phyloP scores from a whole-genome alignment of 164 flowering plant species.

The Vitis rotundifolia region DNA sequence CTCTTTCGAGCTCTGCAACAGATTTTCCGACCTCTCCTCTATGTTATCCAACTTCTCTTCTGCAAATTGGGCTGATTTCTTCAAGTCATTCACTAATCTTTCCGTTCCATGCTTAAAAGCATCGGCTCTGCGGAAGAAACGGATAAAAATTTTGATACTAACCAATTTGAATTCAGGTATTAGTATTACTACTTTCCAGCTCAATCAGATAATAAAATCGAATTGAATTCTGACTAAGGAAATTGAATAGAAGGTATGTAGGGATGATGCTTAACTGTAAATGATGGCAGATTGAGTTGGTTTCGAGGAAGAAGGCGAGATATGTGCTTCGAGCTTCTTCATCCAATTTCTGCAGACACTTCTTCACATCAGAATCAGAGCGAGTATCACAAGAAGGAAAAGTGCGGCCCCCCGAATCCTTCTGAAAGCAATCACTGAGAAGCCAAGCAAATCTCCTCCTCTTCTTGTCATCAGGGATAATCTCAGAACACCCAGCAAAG shows the following conservation, averaged over 20 bases:
- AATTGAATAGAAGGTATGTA: too few species aligned
- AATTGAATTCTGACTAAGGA: not conserved
- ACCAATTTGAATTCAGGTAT: not conserved
- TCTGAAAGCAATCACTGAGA: constrained; percentile 77
- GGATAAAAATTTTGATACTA: constrained; percentile 9
- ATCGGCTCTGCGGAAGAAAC: constrained; percentile 42
- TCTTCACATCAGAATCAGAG: constrained; percentile 39
- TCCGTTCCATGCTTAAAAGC: constrained; percentile 69
- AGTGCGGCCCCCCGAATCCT: constrained; percentile 58
- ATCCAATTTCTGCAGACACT: constrained; percentile 55
- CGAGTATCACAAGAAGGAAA: constrained; percentile 57
- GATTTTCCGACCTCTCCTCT: constrained; percentile 45
- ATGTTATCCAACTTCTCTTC: constrained; percentile 58
- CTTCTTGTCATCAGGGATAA: constrained; percentile 55
- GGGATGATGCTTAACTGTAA: constrained; percentile 33
- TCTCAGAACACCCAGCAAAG: constrained; percentile 66
- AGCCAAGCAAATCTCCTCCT: constrained; percentile 74
- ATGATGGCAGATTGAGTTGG: constrained; percentile 82
- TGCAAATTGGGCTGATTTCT: constrained; percentile 55
- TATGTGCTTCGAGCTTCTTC: constrained; percentile 39
- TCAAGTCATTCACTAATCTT: constrained; percentile 76
- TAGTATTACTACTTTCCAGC: not conserved
- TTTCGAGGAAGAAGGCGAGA: constrained; percentile 72
- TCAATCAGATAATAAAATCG: not conserved
- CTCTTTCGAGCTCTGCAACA: constrained; percentile 48